Evolutionary conservation across 2,329 filamentous ascomycete species (phyloP).

Genomic region (Fusarium multiceps): DNA sequence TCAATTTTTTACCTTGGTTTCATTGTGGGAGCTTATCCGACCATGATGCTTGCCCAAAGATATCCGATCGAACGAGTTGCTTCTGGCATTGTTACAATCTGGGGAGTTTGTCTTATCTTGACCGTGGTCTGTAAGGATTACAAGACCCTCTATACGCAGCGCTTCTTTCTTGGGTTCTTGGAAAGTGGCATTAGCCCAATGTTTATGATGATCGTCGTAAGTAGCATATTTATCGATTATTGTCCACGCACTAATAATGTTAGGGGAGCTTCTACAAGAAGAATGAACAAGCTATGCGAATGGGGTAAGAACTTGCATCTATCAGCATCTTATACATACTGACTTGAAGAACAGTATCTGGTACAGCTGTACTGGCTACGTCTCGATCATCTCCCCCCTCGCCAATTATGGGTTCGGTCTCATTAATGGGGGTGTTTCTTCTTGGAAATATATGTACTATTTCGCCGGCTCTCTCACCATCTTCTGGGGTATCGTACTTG

Average conservation of each 20-base stretch:
- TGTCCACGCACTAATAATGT: background rate
- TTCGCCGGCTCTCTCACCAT: constrained; percentile 53
- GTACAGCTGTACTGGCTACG: constrained; percentile 58
- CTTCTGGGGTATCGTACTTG: constrained; percentile 53
- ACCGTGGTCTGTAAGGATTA: constrained; percentile 54
- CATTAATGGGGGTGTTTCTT: constrained; percentile 52
- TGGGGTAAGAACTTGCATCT: constrained; percentile 39
- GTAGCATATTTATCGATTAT: background rate
- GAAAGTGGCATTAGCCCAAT: constrained; percentile 67
- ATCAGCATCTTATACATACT: background rate
- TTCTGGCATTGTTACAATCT: constrained; percentile 46
- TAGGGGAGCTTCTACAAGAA: constrained; percentile 55
- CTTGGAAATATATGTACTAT: constrained; percentile 46
- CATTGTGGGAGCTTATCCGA: constrained; percentile 60
- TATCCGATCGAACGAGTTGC: constrained; percentile 60
- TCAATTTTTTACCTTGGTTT: constrained; percentile 63
- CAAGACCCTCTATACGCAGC: constrained; percentile 55
- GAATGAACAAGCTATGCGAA: constrained; percentile 54
- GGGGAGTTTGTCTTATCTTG: constrained; percentile 53
- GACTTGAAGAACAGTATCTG: constrained; percentile 43
- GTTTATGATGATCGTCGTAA: constrained; percentile 64
- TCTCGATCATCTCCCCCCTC: constrained; percentile 57
- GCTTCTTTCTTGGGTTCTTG: constrained; percentile 67
- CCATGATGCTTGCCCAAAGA: constrained; percentile 54
- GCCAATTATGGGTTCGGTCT: constrained; percentile 62